Evolutionary conservation across 345 rosid species (phyloP).

Genomic region (Fremontodendron californicum): DNA sequence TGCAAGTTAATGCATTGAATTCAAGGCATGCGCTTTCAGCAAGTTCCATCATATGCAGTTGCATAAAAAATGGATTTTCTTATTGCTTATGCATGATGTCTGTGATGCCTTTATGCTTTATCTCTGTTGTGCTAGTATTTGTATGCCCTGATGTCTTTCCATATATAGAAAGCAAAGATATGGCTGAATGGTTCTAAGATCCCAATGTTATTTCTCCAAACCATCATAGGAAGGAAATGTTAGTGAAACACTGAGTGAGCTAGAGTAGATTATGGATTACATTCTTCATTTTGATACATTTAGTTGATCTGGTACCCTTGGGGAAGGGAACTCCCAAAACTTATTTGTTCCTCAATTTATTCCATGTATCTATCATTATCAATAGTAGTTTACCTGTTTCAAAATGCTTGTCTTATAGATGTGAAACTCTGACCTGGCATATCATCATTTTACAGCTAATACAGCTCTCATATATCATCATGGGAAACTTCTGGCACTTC

Average conservation of each 20-base stretch:
- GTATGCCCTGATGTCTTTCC: background rate
- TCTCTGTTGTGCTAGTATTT: background rate
- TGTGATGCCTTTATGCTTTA: background rate
- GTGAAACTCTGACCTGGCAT: no score
- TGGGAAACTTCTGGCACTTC: no score
- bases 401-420: background rate
- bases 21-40: background rate
- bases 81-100: no score
- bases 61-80: background rate
- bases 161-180: background rate
- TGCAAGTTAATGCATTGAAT: no score
- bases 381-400: background rate
- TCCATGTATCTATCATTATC: background rate
- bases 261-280: background rate
- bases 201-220: background rate
- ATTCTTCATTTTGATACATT: background rate
- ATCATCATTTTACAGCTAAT: slow-evolving; percentile 53
- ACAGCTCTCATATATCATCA: slow-evolving; percentile 84
- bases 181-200: background rate
- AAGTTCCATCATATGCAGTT: background rate
- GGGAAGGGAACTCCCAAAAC: background rate
- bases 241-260: background rate
- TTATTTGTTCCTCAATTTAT: background rate
- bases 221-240: no score
- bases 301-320: background rate